Base-by-base conservation (phyloP, 2,329 filamentous ascomycete species). In the Penicillium polonicum region DNA sequence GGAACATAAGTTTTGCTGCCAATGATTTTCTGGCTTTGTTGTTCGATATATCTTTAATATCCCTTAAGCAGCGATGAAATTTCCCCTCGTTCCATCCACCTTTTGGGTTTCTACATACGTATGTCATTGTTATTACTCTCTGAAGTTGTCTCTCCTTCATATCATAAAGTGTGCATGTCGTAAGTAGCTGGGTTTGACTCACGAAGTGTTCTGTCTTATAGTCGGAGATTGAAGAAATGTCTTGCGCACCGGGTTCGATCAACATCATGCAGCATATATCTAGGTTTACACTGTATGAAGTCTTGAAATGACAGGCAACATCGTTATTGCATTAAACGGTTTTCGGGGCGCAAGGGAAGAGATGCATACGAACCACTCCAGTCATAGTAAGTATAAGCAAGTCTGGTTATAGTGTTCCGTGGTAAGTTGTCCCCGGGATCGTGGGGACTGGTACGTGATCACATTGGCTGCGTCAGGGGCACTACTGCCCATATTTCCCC, bases 1-100 rank as follows among this genome's bases (percentile, higher is more conserved):
- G 70, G 65, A 70, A 68, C 66, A 66, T 72, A 72, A 68, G 68
- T 66, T 72, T 72, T 69, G 68, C 69, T 68, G 55, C 70, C 69
- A 64, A 70, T 64, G 66, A 65, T 68, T 71, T 72, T 70, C 65
- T 68, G 60, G 65, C 64, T 66, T 67, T 67, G 71, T 70, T 72
- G 67, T 67, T 71, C 65, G 68, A 74, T 73, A 73, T 72, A 69
- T 70, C 70, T 73, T 72, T 74, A 73, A 74, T 73, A 73, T 72
- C 70, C 71, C 70, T 62, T 64, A 71, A 73, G 65, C 66, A 70
- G 70, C 68, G 70, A 70, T 72, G 68, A 72, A 70, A 69, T 72
- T 69, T 68, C 55, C 67, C 70, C 69, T 71, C 68, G 67, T 72
- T 73, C 59, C 56, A 63, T 62, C 60, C 57, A 59, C 57, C 45